Percentiles rank a stretch among this genome's conserved stretches.
Evolutionary conservation across 495 filamentous ascomycete genomes (phyloP).

Genomic region (Antarctomyces pellizariae): DNA sequence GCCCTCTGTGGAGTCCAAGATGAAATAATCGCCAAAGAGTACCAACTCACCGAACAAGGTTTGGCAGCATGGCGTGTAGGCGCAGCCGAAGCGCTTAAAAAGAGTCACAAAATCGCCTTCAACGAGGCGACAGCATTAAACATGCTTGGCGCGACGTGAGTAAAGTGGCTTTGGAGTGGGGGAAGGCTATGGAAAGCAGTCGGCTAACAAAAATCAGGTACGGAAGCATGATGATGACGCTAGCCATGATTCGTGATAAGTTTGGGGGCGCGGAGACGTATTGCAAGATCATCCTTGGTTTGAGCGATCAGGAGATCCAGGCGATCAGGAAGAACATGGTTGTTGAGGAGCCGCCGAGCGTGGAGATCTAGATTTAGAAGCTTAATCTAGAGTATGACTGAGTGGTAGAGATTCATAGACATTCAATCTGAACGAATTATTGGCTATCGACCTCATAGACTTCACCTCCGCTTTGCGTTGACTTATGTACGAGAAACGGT

Average conservation of each 20-base stretch:
- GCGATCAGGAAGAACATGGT: conserved; percentile 24
- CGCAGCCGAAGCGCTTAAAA: conserved; percentile 10
- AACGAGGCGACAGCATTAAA: conserved; percentile 17
- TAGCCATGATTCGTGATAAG: conserved; percentile 24
- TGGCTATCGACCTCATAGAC: too few species aligned
- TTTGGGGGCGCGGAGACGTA: conserved; percentile 34
- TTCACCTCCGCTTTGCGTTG: too few species aligned
- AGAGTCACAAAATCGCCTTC: conserved; percentile 10
- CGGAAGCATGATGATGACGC: conserved; percentile 27
- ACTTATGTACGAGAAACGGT: too few species aligned
- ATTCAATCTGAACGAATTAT: too few species aligned
- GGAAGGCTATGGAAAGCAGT: conserved; percentile 1
- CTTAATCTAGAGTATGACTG: too few species aligned
- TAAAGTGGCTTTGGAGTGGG: conserved; percentile 3
- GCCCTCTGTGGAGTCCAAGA: conserved; percentile 30
- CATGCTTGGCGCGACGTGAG: conserved; percentile 27
- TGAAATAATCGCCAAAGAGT: conserved; percentile 34
- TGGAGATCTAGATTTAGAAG: too few species aligned
- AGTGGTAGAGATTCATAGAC: too few species aligned
- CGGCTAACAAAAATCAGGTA: conserved; percentile 15
- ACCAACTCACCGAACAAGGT: conserved; percentile 33
- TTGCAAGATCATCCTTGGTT: conserved; percentile 23
- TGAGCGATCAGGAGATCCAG: conserved; percentile 25
- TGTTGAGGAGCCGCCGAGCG: conserved; percentile 14
- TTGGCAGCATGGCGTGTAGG: conserved; percentile 14